A percentile compares a stretch with the other conserved stretches of the same genome.
These are phyloP conservation scores for Yamadazyma sp. DNA, from an alignment of 805 yeast species.

Conservation along the genomic window DNA sequence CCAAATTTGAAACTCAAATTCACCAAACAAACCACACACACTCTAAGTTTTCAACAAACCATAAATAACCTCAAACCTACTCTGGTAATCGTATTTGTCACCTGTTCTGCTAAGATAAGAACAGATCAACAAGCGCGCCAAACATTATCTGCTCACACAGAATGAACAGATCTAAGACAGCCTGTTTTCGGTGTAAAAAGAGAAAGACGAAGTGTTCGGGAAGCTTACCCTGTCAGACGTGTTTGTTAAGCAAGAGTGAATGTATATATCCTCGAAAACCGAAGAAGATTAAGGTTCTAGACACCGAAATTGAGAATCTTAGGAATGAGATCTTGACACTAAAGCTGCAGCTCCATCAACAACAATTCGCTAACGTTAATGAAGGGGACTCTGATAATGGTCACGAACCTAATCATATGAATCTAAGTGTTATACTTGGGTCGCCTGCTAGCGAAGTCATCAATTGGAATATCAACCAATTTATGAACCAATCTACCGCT, in stretches of 20 bases:
- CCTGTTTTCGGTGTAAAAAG: constrained; percentile 23
- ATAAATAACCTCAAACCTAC: too few species aligned
- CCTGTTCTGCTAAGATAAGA: too few species aligned
- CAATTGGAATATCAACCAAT: constrained; percentile 22
- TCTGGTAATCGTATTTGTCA: too few species aligned
- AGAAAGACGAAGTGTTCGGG: constrained; percentile 29
- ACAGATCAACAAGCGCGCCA: too few species aligned
- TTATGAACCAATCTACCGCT: constrained; percentile 9
- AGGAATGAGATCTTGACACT: constrained; percentile 12
- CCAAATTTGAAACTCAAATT: too few species aligned
- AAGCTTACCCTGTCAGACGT: constrained; percentile 20
- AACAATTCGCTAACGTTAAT: neutral
- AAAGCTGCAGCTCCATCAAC: neutral
- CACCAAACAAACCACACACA: too few species aligned
- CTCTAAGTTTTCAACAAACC: too few species aligned
- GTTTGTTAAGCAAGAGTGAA: constrained; percentile 12
- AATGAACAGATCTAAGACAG: constrained; percentile 9
- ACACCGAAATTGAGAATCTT: constrained; percentile 21
- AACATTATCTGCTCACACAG: too few species aligned
- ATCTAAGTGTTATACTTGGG: constrained; percentile 19
- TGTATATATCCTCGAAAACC: constrained; percentile 23
- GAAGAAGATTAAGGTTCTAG: constrained; percentile 16
- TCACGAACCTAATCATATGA: constrained; percentile 8
- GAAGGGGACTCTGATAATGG: neutral
- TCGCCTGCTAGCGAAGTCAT: constrained; percentile 25